Base-by-base conservation (phyloP, 2,329 filamentous ascomycete species). In the Fulvia fulva region DNA sequence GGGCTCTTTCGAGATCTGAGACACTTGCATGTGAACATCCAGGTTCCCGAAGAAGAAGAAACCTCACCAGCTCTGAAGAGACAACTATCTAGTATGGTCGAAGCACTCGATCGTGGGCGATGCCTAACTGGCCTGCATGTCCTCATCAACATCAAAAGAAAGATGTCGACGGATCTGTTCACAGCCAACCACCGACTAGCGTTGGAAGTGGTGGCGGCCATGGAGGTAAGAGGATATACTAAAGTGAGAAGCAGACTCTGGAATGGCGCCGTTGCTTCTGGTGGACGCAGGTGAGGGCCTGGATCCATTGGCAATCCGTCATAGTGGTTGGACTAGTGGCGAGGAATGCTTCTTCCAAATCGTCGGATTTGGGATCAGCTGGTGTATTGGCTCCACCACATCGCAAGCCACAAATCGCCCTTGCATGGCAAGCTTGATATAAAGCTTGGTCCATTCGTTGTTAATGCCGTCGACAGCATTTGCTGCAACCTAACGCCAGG, bases 171-270 rank as follows among this genome's bases (percentile, higher is more conserved):
- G 30, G 30, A 9, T 34, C 34, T 60, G 5, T 37, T 63, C 14
- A 57, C 58, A 5, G 43, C 19, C 4, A 51, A 56, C 22, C 51
- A 58, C 43, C 53, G 60, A 7, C 50, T 46, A 5, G 62, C 57
- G 11, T 25, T 67, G 7, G 57, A 60, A 11, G 56, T 57, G 14
- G 45, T 68, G 32, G 57, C 58, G 5, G 34, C 49, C 23, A 66
- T 68, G 63, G 56, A 65, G 50, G 55, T 67, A 16, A 43, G 63
- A 47, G 66, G 63, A 1, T 37, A 16, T 19, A 59, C 67, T 1
- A 49, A 62, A 14, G 58, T 67, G 16, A 52, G 58, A 51, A 65
- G 58, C 5, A 59, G 59, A 34, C 60, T 60, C 21, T 58, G 58
- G 12, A 61, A 61, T 28, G n/a, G n/a, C 56, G 47, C 12, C 6